Base-by-base conservation (phyloP, 2,329 filamentous ascomycete genomes). In the Akanthomyces muscarius region DNA sequence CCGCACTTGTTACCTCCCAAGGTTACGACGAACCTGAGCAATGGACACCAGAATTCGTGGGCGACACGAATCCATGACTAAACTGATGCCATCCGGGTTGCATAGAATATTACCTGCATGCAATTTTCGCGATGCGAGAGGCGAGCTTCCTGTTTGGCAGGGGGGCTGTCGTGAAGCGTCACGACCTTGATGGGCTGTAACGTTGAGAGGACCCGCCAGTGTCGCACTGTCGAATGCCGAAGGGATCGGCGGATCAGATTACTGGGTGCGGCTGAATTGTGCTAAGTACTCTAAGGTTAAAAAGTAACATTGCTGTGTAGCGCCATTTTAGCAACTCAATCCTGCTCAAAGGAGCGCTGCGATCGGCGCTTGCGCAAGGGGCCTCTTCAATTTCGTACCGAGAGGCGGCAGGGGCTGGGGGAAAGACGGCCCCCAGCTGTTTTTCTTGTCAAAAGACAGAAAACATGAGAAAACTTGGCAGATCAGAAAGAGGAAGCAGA, bases 61-160 rank as follows among this genome's bases (percentile, higher is more conserved):
- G 25, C 13, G 18, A 11, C 51, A 3, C 16, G 16, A 41, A 48
- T 16, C 42, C 48, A 48, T 54, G 59, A 54, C 42, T 55, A 54
- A 62, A 36, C 47, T 11, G 2, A n/a, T 21, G 33, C 59, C 59
- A 62, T 62, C 59, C 59, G 51, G 59, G 59, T 62, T 62, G 21
- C 23, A n/a, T n/a, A 5, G 25, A 25, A 3, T 18, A 16, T 44
- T 52, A 16, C 33, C 25, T 44, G 23, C 23, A 30, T 11, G 6
- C 23, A n/a, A 36, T 16, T 41, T 41, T 54, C 5, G 21, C 18
- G 25, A 25, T 30, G 13, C 8, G 5, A 50, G 30, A 50, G 13
- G 23, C 45, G n/a, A 59, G 11, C 8, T 25, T 48, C 45, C 45
- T 23, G 11, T 13, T 48, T 6, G 21, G 23, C 41, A n/a, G 30